Conservation (phyloP, 306 rosid genomes). For the Geum urbanum region DNA sequence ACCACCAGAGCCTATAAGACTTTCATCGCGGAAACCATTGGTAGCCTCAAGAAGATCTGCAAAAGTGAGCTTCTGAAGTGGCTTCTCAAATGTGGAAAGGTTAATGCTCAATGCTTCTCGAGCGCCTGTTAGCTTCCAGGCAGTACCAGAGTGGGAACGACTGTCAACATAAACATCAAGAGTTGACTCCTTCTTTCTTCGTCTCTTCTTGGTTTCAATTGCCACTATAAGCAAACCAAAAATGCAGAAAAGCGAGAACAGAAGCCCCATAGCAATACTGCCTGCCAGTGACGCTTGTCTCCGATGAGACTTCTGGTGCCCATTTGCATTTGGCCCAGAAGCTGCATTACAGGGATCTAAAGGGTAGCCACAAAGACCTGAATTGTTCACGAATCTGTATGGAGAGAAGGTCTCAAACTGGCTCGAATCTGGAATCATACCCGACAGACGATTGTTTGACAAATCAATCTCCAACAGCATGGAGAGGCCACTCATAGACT, state of each 20-base stretch:
- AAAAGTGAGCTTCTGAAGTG: constrained; percentile 75
- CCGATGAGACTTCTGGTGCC: constrained; percentile 53
- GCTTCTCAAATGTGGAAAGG: constrained; percentile 88
- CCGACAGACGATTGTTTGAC: constrained; percentile 60
- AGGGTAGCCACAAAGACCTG: constrained; percentile 91
- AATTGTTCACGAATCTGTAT: constrained; percentile 52
- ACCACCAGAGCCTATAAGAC: constrained; percentile 80
- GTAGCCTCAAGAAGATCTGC: constrained; percentile 91
- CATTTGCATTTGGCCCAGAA: constrained; percentile 9
- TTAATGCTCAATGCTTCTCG: constrained; percentile 87
- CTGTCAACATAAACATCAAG: constrained; percentile 59
- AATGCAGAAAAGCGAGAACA: constrained; percentile 75
- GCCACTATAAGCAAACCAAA: constrained; percentile 68
- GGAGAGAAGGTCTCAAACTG: constrained; percentile 78
- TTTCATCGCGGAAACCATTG: constrained; percentile 78
- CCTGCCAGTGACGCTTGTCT: constrained; percentile 70
- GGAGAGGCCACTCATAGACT: constrained; percentile 46
- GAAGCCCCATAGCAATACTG: constrained; percentile 87
- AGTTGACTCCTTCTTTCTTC: constrained; percentile 66
- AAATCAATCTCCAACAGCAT: constrained; percentile 68
- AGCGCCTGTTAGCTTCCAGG: constrained; percentile 69
- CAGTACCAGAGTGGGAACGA: constrained; percentile 55
- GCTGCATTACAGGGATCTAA: constrained; percentile 40
- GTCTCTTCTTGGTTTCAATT: constrained; percentile 67
- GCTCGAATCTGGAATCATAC: constrained; percentile 59